These are phyloP conservation scores for Botrytis galanthina DNA, from an alignment of 2,329 filamentous ascomycete species.

Conservation along the genomic window DNA sequence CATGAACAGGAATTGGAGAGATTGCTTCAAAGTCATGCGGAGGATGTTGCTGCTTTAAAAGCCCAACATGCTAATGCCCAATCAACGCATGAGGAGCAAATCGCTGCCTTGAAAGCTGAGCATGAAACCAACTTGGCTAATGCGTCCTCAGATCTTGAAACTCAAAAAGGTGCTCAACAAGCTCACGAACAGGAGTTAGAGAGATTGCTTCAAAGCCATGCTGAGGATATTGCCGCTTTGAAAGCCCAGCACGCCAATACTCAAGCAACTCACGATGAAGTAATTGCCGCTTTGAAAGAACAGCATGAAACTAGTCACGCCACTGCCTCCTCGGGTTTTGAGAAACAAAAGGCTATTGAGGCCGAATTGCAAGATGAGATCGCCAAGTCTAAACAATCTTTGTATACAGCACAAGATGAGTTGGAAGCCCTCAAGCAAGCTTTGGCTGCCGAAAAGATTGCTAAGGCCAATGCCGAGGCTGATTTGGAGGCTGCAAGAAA, in stretches of 20 bases:
- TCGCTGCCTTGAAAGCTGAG: constrained; percentile 37
- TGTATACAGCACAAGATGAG: constrained; percentile 31
- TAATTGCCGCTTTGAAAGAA: constrained; percentile 43
- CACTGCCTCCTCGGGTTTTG: constrained; percentile 26
- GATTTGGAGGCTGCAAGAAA: constrained; percentile 59
- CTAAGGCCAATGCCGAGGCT: constrained; percentile 47
- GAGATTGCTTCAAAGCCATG: constrained; percentile 42
- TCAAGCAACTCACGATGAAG: constrained; percentile 49
- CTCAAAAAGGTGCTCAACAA: not conserved
- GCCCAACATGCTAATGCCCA: constrained; percentile 48
- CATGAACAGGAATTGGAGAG: constrained; percentile 51
- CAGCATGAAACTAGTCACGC: constrained; percentile 44
- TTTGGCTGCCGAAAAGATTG: constrained; percentile 44
- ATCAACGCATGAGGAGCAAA: constrained; percentile 45
- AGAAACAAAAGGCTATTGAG: constrained; percentile 39
- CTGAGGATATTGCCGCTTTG: constrained; percentile 38
- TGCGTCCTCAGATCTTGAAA: not conserved
- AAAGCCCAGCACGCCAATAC: constrained; percentile 46
- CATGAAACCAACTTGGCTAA: not conserved
- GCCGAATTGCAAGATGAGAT: constrained; percentile 47
- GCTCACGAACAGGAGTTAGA: not conserved
- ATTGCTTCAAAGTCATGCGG: constrained; percentile 54
- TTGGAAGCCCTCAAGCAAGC: constrained; percentile 34
- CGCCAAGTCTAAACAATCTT: constrained; percentile 44
- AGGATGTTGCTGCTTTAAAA: constrained; percentile 41